Percentiles rank a stretch among this genome's conserved stretches.
Conservation (phyloP, 306 rosid genomes). For the Cucurbita moschata region DNA sequence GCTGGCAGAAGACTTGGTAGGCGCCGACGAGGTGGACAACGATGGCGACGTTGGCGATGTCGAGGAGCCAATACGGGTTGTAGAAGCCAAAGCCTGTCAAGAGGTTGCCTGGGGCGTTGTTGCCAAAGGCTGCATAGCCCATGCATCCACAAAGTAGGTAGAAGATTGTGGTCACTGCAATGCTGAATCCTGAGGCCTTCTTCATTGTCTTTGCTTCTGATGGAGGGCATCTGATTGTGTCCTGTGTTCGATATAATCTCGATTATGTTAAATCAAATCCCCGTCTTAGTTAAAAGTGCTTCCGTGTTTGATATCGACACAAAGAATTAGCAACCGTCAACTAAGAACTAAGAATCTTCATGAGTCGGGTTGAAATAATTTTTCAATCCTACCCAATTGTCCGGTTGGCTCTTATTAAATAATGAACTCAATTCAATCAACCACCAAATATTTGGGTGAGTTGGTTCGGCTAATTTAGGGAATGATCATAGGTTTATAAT, state of each 20-base stretch:
- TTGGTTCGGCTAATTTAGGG: too few relatives aligned
- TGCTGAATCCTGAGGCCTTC: conserved; percentile 44
- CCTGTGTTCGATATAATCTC: neutral
- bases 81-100: conserved; percentile 40
- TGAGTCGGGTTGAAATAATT: too few relatives aligned
- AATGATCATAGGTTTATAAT: too few relatives aligned
- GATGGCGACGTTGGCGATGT: conserved; percentile 53
- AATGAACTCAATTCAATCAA: too few relatives aligned
- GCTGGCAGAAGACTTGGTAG: conserved; percentile 42
- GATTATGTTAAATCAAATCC: too few relatives aligned
- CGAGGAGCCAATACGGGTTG: conserved; percentile 48
- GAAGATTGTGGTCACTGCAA: conserved; percentile 37
- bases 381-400: too few relatives aligned
- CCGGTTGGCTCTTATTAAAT: too few relatives aligned
- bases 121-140: conserved; percentile 82
- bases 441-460: too few relatives aligned
- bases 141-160: conserved; percentile 51
- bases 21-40: conserved; percentile 78
- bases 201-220: conserved; percentile 16
- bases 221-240: neutral
- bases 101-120: conserved; percentile 55
- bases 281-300: too few relatives aligned
- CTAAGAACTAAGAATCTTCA: too few relatives aligned
- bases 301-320: too few relatives aligned
- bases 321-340: too few relatives aligned